Base-by-base conservation (phyloP, 495 filamentous ascomycete genomes). In the Talaromyces stipitatus region DNA sequence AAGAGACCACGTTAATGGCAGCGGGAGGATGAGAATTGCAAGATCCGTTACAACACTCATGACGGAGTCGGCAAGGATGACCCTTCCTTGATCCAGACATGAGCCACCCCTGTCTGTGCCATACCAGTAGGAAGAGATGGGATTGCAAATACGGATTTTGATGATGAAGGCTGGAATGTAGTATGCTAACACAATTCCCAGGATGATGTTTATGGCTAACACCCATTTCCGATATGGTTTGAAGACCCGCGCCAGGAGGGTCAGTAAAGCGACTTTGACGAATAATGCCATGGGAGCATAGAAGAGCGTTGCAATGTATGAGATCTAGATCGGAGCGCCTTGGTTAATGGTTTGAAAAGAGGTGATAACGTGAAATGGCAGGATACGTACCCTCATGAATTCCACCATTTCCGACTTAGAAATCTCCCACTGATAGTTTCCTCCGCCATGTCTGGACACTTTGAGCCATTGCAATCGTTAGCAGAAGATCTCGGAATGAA, bases 281-380 rank as follows among this genome's bases (percentile, higher is more conserved):
- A 73, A 66, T 18, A 77, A 68, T 12, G 72, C 74, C 67, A 73
- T 77, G 6, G 77, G 77, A 23, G 72, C 78, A 62, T 80, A 80
- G 46, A 78, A 61, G 23, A 78, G 63, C 6, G 71, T 76, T 20
- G 69, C 69, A 58, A 73, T 63, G 43, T 74, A 74, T 62, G 65
- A 71, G 56, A 68, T 72, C 63, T 65, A n/a, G n/a, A n/a, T n/a
- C n/a, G n/a, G n/a, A n/a, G 26, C 9, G 23, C 3, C 12, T 51
- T 51, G 9, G 23, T 51, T 23, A 32, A 51, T 22, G 56, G 38
- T 45, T 60, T 12, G 18, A 45, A 50, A 20, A 27, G 50, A 14
- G 3, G 26, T 22, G 28, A 43, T 12, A 33, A 33, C 6, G 7
- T 7, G 26, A 14, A 45, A 28, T 33, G 36, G 43, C n/a, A 8